phyloP scores from a whole-genome alignment of 164 flowering plant species.

The Amborella trichopoda region DNA sequence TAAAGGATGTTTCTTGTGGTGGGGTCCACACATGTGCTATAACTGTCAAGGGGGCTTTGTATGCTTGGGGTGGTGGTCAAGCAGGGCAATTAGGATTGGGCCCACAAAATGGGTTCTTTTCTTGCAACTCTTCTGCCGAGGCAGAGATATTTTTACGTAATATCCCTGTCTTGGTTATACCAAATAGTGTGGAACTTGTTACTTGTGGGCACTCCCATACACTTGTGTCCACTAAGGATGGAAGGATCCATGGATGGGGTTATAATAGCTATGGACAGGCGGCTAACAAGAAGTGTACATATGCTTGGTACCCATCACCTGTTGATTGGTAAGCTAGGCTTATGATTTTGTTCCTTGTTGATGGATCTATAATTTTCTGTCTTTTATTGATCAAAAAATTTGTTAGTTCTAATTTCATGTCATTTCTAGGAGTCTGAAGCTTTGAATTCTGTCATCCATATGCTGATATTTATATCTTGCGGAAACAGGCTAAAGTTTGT shows the following conservation, averaged over 20 bases:
- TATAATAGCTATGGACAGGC: conserved; percentile 96
- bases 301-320: conserved; percentile 98
- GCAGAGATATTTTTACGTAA: conserved; percentile 60
- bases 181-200: conserved; percentile 60
- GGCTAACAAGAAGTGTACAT: conserved; percentile 69
- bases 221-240: conserved; percentile 62
- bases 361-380: too few relatives aligned
- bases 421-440: too few relatives aligned
- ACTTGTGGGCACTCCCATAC: conserved; percentile 97
- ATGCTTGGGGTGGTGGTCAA: conserved; percentile 97
- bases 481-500: too few relatives aligned
- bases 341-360: background rate
- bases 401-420: too few relatives aligned
- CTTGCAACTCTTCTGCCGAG: conserved; percentile 39
- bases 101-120: conserved; percentile 65
- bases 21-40: conserved; percentile 93
- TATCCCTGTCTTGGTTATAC: conserved; percentile 69
- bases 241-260: conserved; percentile 94
- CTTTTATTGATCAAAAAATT: too few relatives aligned
- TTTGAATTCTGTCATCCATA: too few relatives aligned
- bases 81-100: conserved; percentile 92
- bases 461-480: too few relatives aligned
- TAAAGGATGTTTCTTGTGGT: conserved; percentile 77
- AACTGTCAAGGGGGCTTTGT: conserved; percentile 71
- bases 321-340: conserved; percentile 64